Conservation (phyloP, 2,329 filamentous ascomycete species). For the Rhynchosporium graminicola region DNA sequence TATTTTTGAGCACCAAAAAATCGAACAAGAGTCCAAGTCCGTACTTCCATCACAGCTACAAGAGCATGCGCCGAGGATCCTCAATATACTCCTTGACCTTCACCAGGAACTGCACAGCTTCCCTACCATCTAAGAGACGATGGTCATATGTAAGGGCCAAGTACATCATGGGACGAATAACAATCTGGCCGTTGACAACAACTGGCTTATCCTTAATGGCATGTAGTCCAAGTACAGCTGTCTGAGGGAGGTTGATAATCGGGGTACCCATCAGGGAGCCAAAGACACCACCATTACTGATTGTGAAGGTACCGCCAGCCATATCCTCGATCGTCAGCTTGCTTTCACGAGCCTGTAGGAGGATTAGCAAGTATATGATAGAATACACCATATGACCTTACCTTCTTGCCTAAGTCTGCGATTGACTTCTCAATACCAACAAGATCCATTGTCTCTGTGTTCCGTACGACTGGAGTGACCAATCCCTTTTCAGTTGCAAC, state of each 20-base stretch:
- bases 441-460: conserved; percentile 85
- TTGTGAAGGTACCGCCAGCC: conserved; percentile 97
- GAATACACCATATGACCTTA: conserved; percentile 40
- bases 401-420: conserved; percentile 94
- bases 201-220: conserved; percentile 95
- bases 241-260: conserved; percentile 97
- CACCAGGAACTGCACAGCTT: conserved; percentile 93
- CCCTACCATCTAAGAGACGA: conserved; percentile 88
- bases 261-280: conserved; percentile 96
- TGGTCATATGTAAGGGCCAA: conserved; percentile 97
- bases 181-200: conserved; percentile 88
- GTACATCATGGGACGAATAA: conserved; percentile 99
- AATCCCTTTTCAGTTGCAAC: conserved; percentile 97
- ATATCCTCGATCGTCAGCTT: conserved; percentile 99
- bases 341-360: conserved; percentile 76
- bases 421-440: conserved; percentile 88
- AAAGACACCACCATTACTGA: conserved; percentile 96
- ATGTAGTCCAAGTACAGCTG: conserved; percentile 87
- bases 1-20: not conserved
- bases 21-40: not conserved
- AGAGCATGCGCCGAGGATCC: conserved; percentile 88
- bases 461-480: conserved; percentile 94
- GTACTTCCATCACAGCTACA: conserved; percentile 43
- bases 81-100: conserved; percentile 98
- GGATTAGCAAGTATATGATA: conserved; percentile 19